Percentiles rank a stretch among this genome's conserved stretches.
Conservation (phyloP, 768 basidiomycete species). For the Symmetrospora coprosmae region DNA sequence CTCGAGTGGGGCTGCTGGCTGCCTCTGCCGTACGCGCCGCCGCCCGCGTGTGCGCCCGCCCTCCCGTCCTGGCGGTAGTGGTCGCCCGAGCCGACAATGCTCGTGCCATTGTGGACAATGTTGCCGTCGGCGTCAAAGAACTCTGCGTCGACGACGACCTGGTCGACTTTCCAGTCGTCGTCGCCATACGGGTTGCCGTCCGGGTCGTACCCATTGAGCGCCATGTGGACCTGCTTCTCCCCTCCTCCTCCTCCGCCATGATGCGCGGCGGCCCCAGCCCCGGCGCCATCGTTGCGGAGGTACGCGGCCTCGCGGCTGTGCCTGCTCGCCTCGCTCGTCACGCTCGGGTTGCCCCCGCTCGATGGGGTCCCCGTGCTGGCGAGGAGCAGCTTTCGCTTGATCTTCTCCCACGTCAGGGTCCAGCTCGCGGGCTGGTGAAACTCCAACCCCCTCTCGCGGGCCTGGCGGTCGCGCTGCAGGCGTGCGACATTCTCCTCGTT, state of each 20-base stretch:
- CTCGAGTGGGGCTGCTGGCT: not conserved
- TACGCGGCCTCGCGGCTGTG: too few relatives aligned
- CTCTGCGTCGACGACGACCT: constrained; percentile 17
- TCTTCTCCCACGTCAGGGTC: constrained; percentile 2
- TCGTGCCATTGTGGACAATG: not conserved
- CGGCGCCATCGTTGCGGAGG: too few relatives aligned
- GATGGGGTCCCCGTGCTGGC: constrained; percentile 12
- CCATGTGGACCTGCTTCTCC: too few relatives aligned
- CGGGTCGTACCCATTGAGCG: too few relatives aligned
- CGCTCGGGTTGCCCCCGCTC: too few relatives aligned
- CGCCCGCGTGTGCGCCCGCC: not conserved
- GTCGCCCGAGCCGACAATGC: constrained; percentile 1
- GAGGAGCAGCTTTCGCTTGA: constrained; percentile 6
- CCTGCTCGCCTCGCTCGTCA: too few relatives aligned
- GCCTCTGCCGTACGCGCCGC: not conserved
- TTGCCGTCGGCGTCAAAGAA: constrained; percentile 19
- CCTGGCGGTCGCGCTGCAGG: too few relatives aligned
- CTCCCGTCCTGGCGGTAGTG: too few relatives aligned
- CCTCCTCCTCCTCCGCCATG: constrained; percentile 4
- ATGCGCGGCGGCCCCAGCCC: too few relatives aligned
- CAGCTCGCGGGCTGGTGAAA: not conserved
- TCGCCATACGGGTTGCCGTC: too few relatives aligned
- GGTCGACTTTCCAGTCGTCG: not conserved
- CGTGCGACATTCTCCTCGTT: too few relatives aligned
- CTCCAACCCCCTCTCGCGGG: not conserved